These are phyloP conservation scores for Ormosia emarginata DNA, from an alignment of 306 rosid species.

Conservation along the genomic window DNA sequence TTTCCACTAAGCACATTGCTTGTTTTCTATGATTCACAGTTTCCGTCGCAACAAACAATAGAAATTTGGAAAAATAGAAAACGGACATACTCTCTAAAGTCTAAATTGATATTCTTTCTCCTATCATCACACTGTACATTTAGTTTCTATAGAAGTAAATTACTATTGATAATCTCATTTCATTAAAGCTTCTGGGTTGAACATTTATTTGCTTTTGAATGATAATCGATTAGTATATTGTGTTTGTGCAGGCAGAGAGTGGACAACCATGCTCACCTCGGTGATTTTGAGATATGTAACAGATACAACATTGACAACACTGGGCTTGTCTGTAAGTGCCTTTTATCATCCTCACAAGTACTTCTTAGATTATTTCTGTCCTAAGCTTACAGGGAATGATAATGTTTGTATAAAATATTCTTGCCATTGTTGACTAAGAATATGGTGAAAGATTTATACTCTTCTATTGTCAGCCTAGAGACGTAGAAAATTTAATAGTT, in stretches of 20 bases:
- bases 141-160: constrained; percentile 1
- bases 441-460: not conserved
- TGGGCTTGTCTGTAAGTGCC: constrained; percentile 84
- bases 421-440: not conserved
- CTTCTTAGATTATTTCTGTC: not conserved
- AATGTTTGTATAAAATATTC: constrained; percentile 8
- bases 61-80: not conserved
- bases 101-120: not conserved
- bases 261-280: constrained; percentile 50
- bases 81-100: not conserved
- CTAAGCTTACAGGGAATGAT: not conserved
- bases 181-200: not conserved
- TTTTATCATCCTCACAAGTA: not conserved
- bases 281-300: constrained; percentile 82
- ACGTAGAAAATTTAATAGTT: not conserved
- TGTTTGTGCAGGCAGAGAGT: constrained; percentile 68
- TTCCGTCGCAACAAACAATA: not conserved
- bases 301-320: constrained; percentile 82
- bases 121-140: not conserved
- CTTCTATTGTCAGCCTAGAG: not conserved
- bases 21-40: not conserved
- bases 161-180: not conserved
- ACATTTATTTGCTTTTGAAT: not conserved
- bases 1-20: not conserved
- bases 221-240: not conserved